These are phyloP conservation scores for Sonneratia alba DNA, from an alignment of 345 rosid genomes.

Conservation along the genomic window DNA sequence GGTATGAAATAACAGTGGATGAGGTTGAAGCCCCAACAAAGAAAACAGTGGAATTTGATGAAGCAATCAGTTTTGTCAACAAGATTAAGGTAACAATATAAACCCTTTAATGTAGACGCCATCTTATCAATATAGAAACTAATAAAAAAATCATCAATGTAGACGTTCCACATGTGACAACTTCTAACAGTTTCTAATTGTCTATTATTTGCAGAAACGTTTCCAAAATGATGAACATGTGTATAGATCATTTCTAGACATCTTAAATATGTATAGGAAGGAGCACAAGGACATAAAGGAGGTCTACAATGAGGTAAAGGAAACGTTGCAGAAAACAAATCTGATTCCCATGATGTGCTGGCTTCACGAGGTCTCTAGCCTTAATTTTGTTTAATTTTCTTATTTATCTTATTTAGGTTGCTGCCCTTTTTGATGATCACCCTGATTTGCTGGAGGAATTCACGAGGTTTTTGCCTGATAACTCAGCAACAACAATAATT, in stretches of 20 bases:
- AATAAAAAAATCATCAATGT: too few relatives aligned
- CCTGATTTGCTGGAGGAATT: constrained; percentile 84
- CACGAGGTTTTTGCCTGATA: constrained; percentile 65
- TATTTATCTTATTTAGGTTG: constrained; percentile 44
- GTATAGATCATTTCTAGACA: constrained; percentile 74
- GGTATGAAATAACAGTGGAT: constrained; percentile 78
- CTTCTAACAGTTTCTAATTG: background rate
- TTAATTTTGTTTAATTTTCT: constrained; percentile 8
- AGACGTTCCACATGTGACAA: too few relatives aligned
- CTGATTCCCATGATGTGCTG: background rate
- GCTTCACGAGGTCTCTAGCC: background rate
- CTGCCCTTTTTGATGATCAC: constrained; percentile 69
- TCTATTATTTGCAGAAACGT: constrained; percentile 53
- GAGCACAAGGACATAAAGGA: constrained; percentile 85
- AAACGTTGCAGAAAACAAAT: too few relatives aligned
- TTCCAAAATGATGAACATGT: constrained; percentile 80
- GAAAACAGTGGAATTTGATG: constrained; percentile 86
- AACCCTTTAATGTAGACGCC: background rate
- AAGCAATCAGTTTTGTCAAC: constrained; percentile 67
- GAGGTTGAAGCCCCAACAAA: constrained; percentile 70
- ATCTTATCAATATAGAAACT: constrained; percentile 3
- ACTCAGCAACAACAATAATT: constrained; percentile 40
- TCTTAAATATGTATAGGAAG: constrained; percentile 78
- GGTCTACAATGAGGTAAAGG: constrained; percentile 73
- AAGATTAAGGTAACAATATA: constrained; percentile 59